Percentiles rank a stretch among this genome's conserved stretches.
Evolutionary conservation across 1,139 yeast genomes (phyloP).

Genomic region (Hyphopichia burtonii): DNA sequence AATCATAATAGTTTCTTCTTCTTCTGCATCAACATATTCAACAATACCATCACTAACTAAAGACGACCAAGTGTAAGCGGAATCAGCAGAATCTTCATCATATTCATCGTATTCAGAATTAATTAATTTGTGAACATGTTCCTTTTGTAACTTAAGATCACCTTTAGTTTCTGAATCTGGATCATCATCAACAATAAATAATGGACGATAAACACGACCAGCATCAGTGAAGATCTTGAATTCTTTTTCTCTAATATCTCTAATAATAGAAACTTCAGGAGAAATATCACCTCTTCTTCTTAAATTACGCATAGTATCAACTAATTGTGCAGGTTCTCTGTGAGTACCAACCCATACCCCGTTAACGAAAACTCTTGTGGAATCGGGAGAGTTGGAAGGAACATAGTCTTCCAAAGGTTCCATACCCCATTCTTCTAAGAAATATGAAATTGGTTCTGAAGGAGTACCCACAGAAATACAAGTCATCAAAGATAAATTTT

Average conservation of each 20-base stretch:
- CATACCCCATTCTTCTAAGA: constrained; percentile 99
- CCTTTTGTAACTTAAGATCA: constrained; percentile 80
- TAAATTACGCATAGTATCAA: constrained; percentile 84
- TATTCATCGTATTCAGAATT: constrained; percentile 62
- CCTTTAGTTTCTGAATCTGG: constrained; percentile 73
- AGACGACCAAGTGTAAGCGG: constrained; percentile 78
- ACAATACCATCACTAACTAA: constrained; percentile 83
- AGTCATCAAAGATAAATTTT: constrained; percentile 92
- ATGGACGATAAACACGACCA: constrained; percentile 95
- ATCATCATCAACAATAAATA: constrained; percentile 87
- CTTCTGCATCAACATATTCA: constrained; percentile 96
- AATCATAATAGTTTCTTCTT: constrained; percentile 96
- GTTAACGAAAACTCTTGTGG: constrained; percentile 92
- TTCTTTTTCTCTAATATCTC: constrained; percentile 96
- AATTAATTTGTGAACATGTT: constrained; percentile 70
- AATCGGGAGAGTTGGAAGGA: constrained; percentile 88
- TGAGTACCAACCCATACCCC: constrained; percentile 99
- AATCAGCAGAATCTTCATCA: constrained; percentile 55
- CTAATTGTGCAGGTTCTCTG: constrained; percentile 89
- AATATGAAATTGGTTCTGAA: constrained; percentile 91
- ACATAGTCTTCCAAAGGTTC: constrained; percentile 95
- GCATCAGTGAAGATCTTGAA: constrained; percentile 97
- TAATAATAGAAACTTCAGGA: constrained; percentile 93
- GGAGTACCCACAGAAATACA: constrained; percentile 97
- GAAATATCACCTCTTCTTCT: constrained; percentile 96